These are phyloP conservation scores for Microbotryum lychnidis-dioicae DNA, from an alignment of 1,284 basidiomycete genomes.

Conservation along the genomic window DNA sequence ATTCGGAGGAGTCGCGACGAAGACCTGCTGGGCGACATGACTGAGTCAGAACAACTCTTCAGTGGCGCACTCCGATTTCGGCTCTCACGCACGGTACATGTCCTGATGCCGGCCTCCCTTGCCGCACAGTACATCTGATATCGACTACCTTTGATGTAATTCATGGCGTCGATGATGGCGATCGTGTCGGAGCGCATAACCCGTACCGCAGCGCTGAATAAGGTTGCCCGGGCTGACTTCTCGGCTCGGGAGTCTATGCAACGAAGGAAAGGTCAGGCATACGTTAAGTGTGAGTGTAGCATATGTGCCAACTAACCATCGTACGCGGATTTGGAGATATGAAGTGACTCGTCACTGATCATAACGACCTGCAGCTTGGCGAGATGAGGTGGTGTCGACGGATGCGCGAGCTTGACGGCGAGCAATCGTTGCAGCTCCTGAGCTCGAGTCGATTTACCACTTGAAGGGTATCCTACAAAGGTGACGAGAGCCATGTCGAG, in stretches of 20 bases:
- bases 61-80: constrained; percentile 4
- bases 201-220: constrained; percentile 79
- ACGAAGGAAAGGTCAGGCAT: not conserved
- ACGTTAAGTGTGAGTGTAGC: not conserved
- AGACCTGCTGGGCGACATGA: constrained; percentile 36
- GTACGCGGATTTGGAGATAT: constrained; percentile 60
- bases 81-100: constrained; percentile 65
- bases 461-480: constrained; percentile 78
- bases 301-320: constrained; percentile 50
- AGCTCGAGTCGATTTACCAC: constrained; percentile 74
- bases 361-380: constrained; percentile 55
- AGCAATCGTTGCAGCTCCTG: constrained; percentile 58
- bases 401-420: constrained; percentile 47
- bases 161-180: constrained; percentile 80
- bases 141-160: constrained; percentile 91
- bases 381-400: constrained; percentile 47
- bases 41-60: constrained; percentile 1
- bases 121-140: constrained; percentile 98
- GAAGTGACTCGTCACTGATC: constrained; percentile 70
- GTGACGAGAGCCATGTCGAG: constrained; percentile 80
- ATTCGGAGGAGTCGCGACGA: constrained; percentile 67
- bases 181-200: constrained; percentile 63
- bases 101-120: constrained; percentile 72
- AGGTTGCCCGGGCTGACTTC: constrained; percentile 75
- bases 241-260: constrained; percentile 67